These are phyloP conservation scores for Teunomyces cretensis DNA, from an alignment of 805 yeast genomes.

Conservation along the genomic window DNA sequence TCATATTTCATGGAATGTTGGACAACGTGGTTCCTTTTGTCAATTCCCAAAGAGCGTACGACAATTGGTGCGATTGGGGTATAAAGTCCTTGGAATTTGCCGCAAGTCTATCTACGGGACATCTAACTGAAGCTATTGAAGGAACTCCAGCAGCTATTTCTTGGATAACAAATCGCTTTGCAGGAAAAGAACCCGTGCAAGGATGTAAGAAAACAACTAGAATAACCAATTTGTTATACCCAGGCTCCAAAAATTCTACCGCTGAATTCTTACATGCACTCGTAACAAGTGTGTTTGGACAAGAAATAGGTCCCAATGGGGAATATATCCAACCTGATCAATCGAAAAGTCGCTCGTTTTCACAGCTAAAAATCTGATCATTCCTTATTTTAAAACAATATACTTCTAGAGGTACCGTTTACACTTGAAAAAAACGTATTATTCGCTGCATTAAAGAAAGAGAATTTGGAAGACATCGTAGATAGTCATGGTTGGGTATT, in stretches of 20 bases:
- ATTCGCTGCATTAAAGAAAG: too few species aligned
- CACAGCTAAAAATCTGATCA: too few species aligned
- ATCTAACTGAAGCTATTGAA: conserved; percentile 12
- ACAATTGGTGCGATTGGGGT: conserved; percentile 11
- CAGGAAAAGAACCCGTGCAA: conserved; percentile 12
- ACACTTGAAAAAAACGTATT: too few species aligned
- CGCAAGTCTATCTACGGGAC: conserved; percentile 11
- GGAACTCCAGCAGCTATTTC: conserved; percentile 16
- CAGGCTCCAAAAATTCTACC: conserved; percentile 24
- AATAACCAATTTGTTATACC: conserved; percentile 44
- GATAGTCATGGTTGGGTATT: too few species aligned
- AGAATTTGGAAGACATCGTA: too few species aligned
- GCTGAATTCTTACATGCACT: neutral
- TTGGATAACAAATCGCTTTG: conserved; percentile 17
- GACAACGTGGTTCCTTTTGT: conserved; percentile 11
- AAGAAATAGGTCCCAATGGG: neutral
- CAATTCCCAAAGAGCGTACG: conserved; percentile 5
- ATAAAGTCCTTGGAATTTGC: conserved; percentile 8
- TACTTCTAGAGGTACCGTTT: too few species aligned
- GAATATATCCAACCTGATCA: neutral
- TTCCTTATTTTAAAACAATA: too few species aligned
- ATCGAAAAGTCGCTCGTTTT: too few species aligned
- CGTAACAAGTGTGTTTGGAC: neutral
- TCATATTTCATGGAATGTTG: conserved; percentile 8
- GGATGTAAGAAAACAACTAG: conserved; percentile 38